A percentile compares a stretch with the other conserved stretches of the same genome.
Conservation (phyloP, 164 flowering plant genomes). For the Stephania cephalantha region DNA sequence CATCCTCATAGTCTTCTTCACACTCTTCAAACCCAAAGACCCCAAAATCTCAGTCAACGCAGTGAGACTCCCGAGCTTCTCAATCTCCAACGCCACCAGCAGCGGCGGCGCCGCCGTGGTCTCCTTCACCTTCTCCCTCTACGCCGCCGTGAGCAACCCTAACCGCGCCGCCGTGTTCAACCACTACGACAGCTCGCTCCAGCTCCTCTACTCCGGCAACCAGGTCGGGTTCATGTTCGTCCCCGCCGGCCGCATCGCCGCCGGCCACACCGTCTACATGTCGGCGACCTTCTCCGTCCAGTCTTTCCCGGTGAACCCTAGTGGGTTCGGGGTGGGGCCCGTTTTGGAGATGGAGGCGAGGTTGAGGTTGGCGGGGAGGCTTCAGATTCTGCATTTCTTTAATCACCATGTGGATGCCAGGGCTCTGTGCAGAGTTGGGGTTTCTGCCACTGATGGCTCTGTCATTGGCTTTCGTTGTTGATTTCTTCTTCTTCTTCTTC, state of each 20-base stretch:
- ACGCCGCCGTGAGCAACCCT: conserved; percentile 71
- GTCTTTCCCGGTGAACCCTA: conserved; percentile 46
- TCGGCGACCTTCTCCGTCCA: conserved; percentile 78
- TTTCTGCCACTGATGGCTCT: conserved; percentile 68
- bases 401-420: conserved; percentile 60
- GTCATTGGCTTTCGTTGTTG: conserved; percentile 74
- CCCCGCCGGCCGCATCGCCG: conserved; percentile 77
- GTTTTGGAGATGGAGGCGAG: conserved; percentile 65
- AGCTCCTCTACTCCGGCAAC: conserved; percentile 67
- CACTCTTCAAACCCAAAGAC: conserved; percentile 78
- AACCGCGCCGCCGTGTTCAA: conserved; percentile 72
- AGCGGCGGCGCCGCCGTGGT: neutral
- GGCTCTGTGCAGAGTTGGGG: conserved; percentile 41
- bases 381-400: conserved; percentile 70
- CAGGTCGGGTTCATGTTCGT: conserved; percentile 91
- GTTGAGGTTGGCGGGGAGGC: conserved; percentile 72
- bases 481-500: neutral
- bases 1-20: conserved; percentile 65
- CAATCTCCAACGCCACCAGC: conserved; percentile 60
- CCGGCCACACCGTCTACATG: conserved; percentile 70
- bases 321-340: conserved; percentile 39
- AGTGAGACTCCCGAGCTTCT: conserved; percentile 71
- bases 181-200: conserved; percentile 86
- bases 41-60: conserved; percentile 62
- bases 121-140: conserved; percentile 76